Conservation (phyloP, 805 yeast genomes). For the Torulaspora delbrueckii region DNA sequence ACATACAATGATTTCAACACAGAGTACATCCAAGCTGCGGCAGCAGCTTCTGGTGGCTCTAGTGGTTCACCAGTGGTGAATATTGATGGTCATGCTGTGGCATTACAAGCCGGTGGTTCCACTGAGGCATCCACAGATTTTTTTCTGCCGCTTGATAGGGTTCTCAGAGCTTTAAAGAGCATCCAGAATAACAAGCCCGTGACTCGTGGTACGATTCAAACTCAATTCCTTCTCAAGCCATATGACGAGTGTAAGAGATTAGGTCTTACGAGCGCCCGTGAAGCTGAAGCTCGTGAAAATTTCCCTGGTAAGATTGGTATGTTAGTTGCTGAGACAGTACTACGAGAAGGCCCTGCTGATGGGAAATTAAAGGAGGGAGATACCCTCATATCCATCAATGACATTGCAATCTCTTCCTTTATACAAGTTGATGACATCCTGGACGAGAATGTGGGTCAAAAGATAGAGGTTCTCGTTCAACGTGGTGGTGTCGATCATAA, state of each 20-base stretch:
- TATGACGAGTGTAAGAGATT: constrained; percentile 86
- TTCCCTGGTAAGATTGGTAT: constrained; percentile 77
- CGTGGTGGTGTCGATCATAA: constrained; percentile 63
- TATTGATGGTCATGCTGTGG: constrained; percentile 80
- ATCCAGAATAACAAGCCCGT: constrained; percentile 55
- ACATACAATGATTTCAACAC: constrained; percentile 92
- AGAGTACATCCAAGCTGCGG: constrained; percentile 93
- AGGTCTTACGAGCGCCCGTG: constrained; percentile 74
- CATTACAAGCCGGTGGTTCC: constrained; percentile 91
- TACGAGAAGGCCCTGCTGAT: constrained; percentile 85
- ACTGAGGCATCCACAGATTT: constrained; percentile 90
- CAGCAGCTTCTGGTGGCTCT: constrained; percentile 93
- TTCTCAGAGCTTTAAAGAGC: constrained; percentile 73
- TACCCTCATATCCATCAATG: constrained; percentile 69
- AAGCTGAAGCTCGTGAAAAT: constrained; percentile 56
- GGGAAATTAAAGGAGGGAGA: constrained; percentile 77
- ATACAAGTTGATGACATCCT: constrained; percentile 77
- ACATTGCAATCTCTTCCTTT: constrained; percentile 58
- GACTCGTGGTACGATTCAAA: constrained; percentile 88
- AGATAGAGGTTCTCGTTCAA: constrained; percentile 54
- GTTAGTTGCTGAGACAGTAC: constrained; percentile 72
- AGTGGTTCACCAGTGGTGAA: constrained; percentile 96
- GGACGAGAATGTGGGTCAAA: constrained; percentile 62
- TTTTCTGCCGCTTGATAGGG: constrained; percentile 81
- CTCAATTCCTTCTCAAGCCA: constrained; percentile 82